Percentiles rank a stretch among this genome's conserved stretches.
Conservation (phyloP, 345 rosid genomes). For the Corymbia maculata region DNA sequence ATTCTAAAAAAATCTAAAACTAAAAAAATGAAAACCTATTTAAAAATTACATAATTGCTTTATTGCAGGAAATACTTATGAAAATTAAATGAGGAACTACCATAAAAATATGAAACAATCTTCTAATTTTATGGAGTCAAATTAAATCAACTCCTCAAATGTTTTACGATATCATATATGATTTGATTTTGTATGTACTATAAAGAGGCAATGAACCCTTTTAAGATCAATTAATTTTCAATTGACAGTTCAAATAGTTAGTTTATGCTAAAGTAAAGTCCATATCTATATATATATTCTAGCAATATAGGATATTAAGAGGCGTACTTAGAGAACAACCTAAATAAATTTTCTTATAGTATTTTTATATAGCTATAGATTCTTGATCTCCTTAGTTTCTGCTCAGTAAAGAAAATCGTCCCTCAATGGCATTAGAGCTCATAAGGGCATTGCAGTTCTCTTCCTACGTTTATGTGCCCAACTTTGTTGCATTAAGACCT, state of each 20-base stretch:
- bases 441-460: neutral
- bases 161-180: too few relatives aligned
- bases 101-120: neutral
- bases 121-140: too few relatives aligned
- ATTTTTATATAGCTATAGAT: neutral
- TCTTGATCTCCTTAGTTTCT: neutral
- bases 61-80: neutral
- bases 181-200: neutral
- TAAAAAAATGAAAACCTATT: accelerated
- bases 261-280: too few relatives aligned
- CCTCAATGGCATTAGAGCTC: too few relatives aligned
- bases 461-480: too few relatives aligned
- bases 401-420: neutral
- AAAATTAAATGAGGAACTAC: neutral
- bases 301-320: neutral
- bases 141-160: too few relatives aligned
- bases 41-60: neutral
- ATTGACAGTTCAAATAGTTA: too few relatives aligned
- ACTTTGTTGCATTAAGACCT: too few relatives aligned
- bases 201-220: neutral
- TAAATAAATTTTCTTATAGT: too few relatives aligned
- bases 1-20: neutral
- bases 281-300: neutral
- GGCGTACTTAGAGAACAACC: too few relatives aligned
- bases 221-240: neutral